phyloP scores from a whole-genome alignment of 2,329 filamentous ascomycete species.

The Colletotrichum tropicale region DNA sequence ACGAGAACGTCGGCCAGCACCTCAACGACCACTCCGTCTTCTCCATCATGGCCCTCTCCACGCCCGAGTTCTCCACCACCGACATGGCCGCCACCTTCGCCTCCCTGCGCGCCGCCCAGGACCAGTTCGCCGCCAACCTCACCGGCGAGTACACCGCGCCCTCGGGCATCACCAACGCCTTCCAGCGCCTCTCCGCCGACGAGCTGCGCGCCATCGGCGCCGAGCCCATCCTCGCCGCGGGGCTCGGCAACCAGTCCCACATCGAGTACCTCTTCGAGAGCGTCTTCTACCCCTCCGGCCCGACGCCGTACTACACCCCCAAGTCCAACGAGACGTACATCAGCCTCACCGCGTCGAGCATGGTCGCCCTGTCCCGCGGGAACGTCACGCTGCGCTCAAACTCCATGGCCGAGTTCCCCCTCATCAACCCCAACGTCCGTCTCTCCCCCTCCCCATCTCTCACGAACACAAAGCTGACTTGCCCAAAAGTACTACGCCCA shows the following conservation, averaged over 20 bases:
- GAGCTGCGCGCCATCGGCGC: conserved; percentile 25
- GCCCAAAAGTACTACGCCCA: conserved; percentile 28
- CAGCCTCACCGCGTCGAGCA: conserved; percentile 26
- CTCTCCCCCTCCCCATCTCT: not conserved
- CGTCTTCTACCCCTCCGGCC: conserved; percentile 30
- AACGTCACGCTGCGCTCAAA: conserved; percentile 24
- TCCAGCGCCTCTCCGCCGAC: conserved; percentile 24
- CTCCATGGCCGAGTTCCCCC: conserved; percentile 25
- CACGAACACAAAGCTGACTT: conserved; percentile 7
- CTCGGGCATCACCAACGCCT: conserved; percentile 28
- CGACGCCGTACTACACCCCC: conserved; percentile 29
- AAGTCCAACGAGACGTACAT: conserved; percentile 28
- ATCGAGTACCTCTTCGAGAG: conserved; percentile 31
- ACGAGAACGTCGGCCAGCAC: conserved; percentile 28
- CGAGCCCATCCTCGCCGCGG: conserved; percentile 20
- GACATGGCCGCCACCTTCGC: conserved; percentile 24
- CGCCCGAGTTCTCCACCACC: conserved; percentile 26
- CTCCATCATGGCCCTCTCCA: conserved; percentile 29
- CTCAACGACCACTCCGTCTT: conserved; percentile 31
- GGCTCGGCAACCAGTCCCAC: conserved; percentile 28
- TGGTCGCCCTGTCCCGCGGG: conserved; percentile 26
- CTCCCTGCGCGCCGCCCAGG: conserved; percentile 22
- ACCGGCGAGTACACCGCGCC: conserved; percentile 26
- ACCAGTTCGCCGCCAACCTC: conserved; percentile 26
- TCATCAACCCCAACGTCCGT: conserved; percentile 27